These are phyloP conservation scores for Babesia gibsoni DNA, from an alignment of 169 alveolate genomes.

Conservation along the genomic window DNA sequence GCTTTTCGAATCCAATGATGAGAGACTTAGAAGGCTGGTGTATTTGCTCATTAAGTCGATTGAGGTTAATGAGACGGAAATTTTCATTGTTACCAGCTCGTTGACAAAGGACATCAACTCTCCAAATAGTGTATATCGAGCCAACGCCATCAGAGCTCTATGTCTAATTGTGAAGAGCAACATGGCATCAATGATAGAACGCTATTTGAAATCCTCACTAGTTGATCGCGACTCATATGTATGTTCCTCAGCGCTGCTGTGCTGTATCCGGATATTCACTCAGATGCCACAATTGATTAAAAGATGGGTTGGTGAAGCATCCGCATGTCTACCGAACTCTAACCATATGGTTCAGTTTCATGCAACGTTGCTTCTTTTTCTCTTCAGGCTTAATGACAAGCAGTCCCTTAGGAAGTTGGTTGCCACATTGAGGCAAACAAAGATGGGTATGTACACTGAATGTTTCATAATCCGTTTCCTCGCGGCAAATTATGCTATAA, in stretches of 20 bases:
- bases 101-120: slow-evolving; percentile 93
- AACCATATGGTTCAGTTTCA: slow-evolving; percentile 92
- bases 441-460: slow-evolving; percentile 32
- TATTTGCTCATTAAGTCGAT: slow-evolving; percentile 89
- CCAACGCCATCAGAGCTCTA: slow-evolving; percentile 93
- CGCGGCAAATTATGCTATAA: slow-evolving; percentile 18
- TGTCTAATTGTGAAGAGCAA: slow-evolving; percentile 91
- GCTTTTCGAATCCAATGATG: slow-evolving; percentile 88
- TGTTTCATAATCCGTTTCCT: slow-evolving; percentile 56
- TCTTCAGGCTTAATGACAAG: slow-evolving; percentile 82
- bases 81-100: slow-evolving; percentile 92
- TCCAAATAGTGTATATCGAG: slow-evolving; percentile 90
- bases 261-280: slow-evolving; percentile 85
- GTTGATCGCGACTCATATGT: slow-evolving; percentile 92
- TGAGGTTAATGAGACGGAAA: slow-evolving; percentile 88
- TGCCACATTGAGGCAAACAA: slow-evolving; percentile 16
- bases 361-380: slow-evolving; percentile 91
- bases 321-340: slow-evolving; percentile 83
- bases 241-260: slow-evolving; percentile 88
- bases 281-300: slow-evolving; percentile 89
- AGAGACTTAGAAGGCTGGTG: slow-evolving; percentile 87
- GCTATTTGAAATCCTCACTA: slow-evolving; percentile 89
- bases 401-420: slow-evolving; percentile 59
- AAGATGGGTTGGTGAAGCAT: slow-evolving; percentile 83
- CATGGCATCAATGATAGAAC: slow-evolving; percentile 91